Evolutionary conservation across 2,329 filamentous ascomycete species (phyloP).

Genomic region (Trematosphaeria pertusa): DNA sequence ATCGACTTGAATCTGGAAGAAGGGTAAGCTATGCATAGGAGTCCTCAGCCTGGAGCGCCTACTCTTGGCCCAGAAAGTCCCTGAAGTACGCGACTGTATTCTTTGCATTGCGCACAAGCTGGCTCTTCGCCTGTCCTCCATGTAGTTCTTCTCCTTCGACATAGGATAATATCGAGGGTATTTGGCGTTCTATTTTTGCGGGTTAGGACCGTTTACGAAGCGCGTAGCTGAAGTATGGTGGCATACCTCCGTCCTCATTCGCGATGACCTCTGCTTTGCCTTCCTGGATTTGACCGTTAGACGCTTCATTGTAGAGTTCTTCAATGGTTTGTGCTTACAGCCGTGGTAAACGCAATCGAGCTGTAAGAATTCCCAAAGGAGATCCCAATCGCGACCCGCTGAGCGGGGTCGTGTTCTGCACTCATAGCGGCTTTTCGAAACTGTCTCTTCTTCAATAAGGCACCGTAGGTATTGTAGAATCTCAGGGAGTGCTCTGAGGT

Average conservation of each 20-base stretch:
- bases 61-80: conserved; percentile 95
- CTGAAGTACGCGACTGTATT: conserved; percentile 97
- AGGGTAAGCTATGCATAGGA: conserved; percentile 95
- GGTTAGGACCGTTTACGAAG: conserved; percentile 9
- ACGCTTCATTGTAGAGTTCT: too few species aligned
- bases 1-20: conserved; percentile 94
- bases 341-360: conserved; percentile 88
- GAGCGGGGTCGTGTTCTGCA: conserved; percentile 58
- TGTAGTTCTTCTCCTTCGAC: conserved; percentile 96
- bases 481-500: background rate
- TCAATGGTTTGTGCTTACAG: conserved; percentile 56
- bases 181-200: conserved; percentile 79
- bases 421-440: conserved; percentile 55
- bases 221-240: conserved; percentile 10
- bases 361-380: conserved; percentile 98
- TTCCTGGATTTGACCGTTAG: conserved; percentile 59
- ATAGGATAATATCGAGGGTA: conserved; percentile 92
- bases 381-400: conserved; percentile 84
- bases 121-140: conserved; percentile 91
- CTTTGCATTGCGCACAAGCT: conserved; percentile 87
- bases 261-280: conserved; percentile 98
- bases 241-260: conserved; percentile 93
- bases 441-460: too few species aligned
- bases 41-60: conserved; percentile 59
- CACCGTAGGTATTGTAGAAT: conserved; percentile 6